These are phyloP conservation scores for Theileria parva DNA, from an alignment of 169 alveolate genomes.

Conservation along the genomic window DNA sequence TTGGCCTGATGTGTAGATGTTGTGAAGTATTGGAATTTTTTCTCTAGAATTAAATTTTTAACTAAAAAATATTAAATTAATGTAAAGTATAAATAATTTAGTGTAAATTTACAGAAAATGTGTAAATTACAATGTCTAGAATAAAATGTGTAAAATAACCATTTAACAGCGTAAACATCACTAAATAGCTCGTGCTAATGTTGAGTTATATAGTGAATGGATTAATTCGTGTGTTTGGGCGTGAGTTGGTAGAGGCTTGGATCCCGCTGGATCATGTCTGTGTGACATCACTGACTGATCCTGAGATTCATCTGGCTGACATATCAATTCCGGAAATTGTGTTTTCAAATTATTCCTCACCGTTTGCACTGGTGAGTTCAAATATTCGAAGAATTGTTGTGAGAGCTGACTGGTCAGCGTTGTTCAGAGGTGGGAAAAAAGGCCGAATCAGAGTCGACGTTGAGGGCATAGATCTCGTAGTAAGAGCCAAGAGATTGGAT, in stretches of 20 bases:
- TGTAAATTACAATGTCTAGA: too few relatives aligned
- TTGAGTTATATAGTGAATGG: conserved; percentile 66
- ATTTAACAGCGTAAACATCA: background rate
- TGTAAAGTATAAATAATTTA: too few relatives aligned
- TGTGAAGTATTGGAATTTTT: too few relatives aligned
- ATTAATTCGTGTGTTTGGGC: conserved; percentile 72
- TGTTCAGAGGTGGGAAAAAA: conserved; percentile 46
- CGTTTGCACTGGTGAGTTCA: conserved; percentile 78
- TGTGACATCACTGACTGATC: conserved; percentile 74
- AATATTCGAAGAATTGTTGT: conserved; percentile 75
- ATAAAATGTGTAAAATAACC: background rate
- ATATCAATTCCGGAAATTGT: conserved; percentile 80
- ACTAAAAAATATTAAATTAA: too few relatives aligned
- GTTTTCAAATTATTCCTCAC: conserved; percentile 77
- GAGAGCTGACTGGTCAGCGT: conserved; percentile 73
- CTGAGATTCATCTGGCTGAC: conserved; percentile 77
- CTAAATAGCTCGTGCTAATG: conserved; percentile 29
- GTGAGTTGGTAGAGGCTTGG: conserved; percentile 77
- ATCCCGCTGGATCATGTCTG: conserved; percentile 72
- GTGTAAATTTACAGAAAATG: background rate
- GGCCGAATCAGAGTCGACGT: conserved; percentile 65
- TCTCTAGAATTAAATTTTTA: too few relatives aligned
- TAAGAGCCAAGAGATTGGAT: conserved; percentile 41
- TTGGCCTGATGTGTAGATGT: too few relatives aligned
- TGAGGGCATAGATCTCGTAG: conserved; percentile 68